Evolutionary conservation across 306 rosid genomes (phyloP).

Genomic region (Bauhinia variegata): DNA sequence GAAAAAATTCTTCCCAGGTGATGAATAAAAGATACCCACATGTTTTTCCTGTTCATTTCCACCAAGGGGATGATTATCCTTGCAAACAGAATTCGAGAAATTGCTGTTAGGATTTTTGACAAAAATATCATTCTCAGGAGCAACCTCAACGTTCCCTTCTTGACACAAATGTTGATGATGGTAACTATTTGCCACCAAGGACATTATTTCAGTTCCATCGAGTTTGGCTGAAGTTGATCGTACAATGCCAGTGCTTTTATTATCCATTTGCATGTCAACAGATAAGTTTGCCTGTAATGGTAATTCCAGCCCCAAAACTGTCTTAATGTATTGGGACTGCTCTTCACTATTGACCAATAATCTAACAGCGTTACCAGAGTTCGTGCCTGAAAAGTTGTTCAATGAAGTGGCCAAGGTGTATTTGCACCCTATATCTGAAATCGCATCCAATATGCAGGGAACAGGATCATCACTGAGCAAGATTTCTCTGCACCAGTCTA

Average conservation of each 20-base stretch:
- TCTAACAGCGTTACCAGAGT: neutral
- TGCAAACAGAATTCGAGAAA: conserved; percentile 8
- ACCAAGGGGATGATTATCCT: conserved; percentile 37
- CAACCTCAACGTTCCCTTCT: conserved; percentile 31
- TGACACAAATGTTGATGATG: neutral
- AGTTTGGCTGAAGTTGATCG: conserved; percentile 18
- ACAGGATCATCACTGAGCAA: conserved; percentile 65
- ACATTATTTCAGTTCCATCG: conserved; percentile 29
- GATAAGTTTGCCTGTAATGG: neutral
- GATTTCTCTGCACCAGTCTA: conserved; percentile 51
- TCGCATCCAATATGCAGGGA: conserved; percentile 36
- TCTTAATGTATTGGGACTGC: conserved; percentile 11
- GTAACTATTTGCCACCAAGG: conserved; percentile 27
- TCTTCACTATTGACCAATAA: neutral
- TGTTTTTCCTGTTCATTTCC: conserved; percentile 20
- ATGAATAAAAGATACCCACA: conserved; percentile 21
- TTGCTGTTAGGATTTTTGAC: conserved; percentile 16
- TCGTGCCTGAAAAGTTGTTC: neutral
- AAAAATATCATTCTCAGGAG: conserved; percentile 14
- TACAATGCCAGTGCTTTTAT: conserved; percentile 16
- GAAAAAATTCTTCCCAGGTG: conserved; percentile 75
- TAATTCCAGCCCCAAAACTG: conserved; percentile 2
- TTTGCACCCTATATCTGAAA: conserved; percentile 19
- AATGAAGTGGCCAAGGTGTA: neutral
- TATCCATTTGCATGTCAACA: conserved; percentile 17